Evolutionary conservation across 257 asterid species (phyloP), one percentile per base, ranked within the genome.

Genomic region (Solanum tarijense): DNA sequence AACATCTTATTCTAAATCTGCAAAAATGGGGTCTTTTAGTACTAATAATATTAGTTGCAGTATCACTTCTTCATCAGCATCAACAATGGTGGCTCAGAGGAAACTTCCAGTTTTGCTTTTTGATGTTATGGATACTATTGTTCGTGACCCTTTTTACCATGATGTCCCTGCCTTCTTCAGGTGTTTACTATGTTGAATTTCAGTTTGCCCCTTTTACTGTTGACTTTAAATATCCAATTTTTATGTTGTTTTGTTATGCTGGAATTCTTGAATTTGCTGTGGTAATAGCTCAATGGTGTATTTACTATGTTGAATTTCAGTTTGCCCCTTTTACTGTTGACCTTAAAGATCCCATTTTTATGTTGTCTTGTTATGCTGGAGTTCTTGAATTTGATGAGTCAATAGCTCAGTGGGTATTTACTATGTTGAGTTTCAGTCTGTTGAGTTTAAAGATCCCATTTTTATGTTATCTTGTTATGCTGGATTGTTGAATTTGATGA

Each of bases 111-210:
- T 96, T 68, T 91, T 96, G 86, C 93, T 96, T 52, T 96, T 96
- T 91, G 99, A 96, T 89, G 94, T 96, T 74, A 94, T 96, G 97
- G 98, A 95, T 88, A 96, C 99, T 12, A 83, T 96, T 72, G 98
- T 96, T 84, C 94, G 95, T 79, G 98, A 95, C 92, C 98, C 99
- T 12, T 96, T 96, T 89, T 96, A 95, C 91, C 94, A 96, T 21
- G 93, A 93, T 31, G 86, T 96, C 90, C 98, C 98, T 16, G 93
- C 93, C 39, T 96, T 95, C 90, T 94, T 96, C 91, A 92, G 98
- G 73, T 66, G 8, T 66, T 66, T 25, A 66, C 18, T 20, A 74
- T 74, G 83, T 29, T 69, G 75, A 69, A 69, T 69, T 69, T 69
- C 75, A 72, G 27, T 72, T 32, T 12, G 5, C 25, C 41, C 78